A percentile compares a stretch with the other conserved stretches of the same genome.
phyloP scores from a whole-genome alignment of 768 basidiomycete species.

The Boletus sp. region DNA sequence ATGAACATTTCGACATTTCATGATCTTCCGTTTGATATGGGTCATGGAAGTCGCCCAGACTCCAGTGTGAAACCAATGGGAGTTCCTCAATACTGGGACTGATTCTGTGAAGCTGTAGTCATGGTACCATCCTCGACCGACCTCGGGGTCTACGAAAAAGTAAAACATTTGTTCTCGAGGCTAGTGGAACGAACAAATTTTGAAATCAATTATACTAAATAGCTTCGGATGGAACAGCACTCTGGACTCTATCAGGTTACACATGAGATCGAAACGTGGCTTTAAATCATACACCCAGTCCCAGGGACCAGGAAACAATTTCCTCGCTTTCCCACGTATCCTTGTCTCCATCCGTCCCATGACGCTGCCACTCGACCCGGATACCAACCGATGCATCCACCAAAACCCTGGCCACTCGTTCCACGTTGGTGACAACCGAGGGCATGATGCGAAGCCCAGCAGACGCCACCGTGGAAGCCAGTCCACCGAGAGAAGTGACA shows the following conservation, averaged over 20 bases:
- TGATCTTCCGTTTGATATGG: not conserved
- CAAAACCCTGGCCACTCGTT: conserved; percentile 18
- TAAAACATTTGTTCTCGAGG: no score
- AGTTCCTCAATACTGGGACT: not conserved
- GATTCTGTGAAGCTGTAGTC: no score
- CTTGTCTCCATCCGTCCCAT: conserved; percentile 14
- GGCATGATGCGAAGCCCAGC: conserved; percentile 23
- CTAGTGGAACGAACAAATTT: not conserved
- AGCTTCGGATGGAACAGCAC: not conserved
- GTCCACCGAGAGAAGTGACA: conserved; percentile 15
- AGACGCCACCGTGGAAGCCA: conserved; percentile 16
- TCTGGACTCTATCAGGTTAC: not conserved
- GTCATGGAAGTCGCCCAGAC: not conserved
- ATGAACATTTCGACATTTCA: not conserved
- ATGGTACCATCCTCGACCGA: no score
- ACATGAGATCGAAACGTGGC: not conserved
- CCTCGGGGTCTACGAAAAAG: no score
- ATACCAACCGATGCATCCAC: conserved; percentile 29
- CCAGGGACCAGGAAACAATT: conserved; percentile 25
- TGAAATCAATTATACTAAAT: not conserved
- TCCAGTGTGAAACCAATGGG: not conserved
- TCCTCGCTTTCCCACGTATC: conserved; percentile 30
- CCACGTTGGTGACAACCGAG: conserved; percentile 22
- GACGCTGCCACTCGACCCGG: conserved; percentile 26
- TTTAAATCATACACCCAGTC: conserved; percentile 17